A percentile compares a stretch with the other conserved stretches of the same genome.
Conservation (phyloP, 306 rosid species). For the Cajanus cajan region DNA sequence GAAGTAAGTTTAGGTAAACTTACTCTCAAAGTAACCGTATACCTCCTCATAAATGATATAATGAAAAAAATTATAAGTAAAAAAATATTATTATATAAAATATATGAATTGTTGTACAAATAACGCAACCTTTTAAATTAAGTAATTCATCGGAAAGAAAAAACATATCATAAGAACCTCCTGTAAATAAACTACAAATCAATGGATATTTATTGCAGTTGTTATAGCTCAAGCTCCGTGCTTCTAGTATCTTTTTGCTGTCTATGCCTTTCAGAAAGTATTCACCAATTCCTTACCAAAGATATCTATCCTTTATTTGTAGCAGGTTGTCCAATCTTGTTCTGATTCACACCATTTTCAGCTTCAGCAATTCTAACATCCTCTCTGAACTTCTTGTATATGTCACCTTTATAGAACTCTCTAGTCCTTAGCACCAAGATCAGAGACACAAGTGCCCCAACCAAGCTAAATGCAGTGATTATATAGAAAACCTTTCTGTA, state of each 20-base stretch:
- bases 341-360: conserved; percentile 25
- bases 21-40: too few relatives aligned
- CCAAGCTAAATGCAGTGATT: conserved; percentile 35
- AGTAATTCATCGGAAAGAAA: too few relatives aligned
- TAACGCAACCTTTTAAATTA: too few relatives aligned
- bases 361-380: conserved; percentile 21
- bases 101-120: too few relatives aligned
- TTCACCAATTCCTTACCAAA: background rate
- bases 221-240: background rate
- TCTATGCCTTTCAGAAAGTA: too few relatives aligned
- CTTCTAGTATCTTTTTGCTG: too few relatives aligned
- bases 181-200: background rate
- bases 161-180: too few relatives aligned
- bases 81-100: too few relatives aligned
- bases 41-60: too few relatives aligned
- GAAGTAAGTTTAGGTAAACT: too few relatives aligned
- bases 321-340: conserved; percentile 2
- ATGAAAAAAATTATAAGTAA: too few relatives aligned
- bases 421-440: conserved; percentile 47
- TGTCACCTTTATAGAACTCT: conserved; percentile 43
- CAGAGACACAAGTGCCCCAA: conserved; percentile 49
- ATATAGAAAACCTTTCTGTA: conserved; percentile 40
- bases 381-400: conserved; percentile 47
- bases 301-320: background rate
- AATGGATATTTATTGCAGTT: too few relatives aligned